Base-by-base conservation (phyloP, 768 basidiomycete genomes). In the Hemileccinum impolitum region DNA sequence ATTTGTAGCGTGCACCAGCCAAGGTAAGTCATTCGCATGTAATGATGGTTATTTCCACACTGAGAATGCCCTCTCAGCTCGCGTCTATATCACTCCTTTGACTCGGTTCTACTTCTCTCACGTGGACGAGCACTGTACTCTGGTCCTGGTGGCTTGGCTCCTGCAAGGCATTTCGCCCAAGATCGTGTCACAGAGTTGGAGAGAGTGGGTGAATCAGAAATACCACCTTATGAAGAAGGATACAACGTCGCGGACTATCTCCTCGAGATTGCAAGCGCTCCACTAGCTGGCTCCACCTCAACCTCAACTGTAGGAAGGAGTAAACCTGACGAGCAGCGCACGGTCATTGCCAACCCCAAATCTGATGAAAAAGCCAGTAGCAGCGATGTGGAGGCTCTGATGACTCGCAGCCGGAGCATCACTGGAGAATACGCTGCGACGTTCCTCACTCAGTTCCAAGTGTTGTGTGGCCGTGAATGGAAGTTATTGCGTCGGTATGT, bases 201-300 rank as follows among this genome's bases (percentile, higher is more conserved):
- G 6, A 54, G 68, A 4, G 66, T 59, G 2, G 61, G 67, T 4
- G 48, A 65, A 61, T 54, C 66, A 35, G 65, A 67, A 35, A 69
- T 77, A 4, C 71, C 70, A 7, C 69, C 77, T 10, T 91, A 84
- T 59, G 85, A 80, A 8, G 75, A 82, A 42, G 92, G 90, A 0
- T 94, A 94, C 71, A 96, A 96, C 58, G 79, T 94, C 15, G 93
- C 94, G 0, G 94, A 97, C 64, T 90, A 94, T 60, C 77, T 96
- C 11, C 75, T 97, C 18, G 94, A 96, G 56, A 77, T 97, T 44
- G 93, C 93, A 1, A 85, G 81, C 58, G 80, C 81, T 42, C 75
- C 81, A 1, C 78, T 81, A 13, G 69, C 75, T 7, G 66, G 65
- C 26, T 63, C 81, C 1, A 79, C 17, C 19, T 47, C 46, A 17